Evolutionary conservation across 2,329 filamentous ascomycete species (phyloP).

Genomic region (Curvularia lunata): DNA sequence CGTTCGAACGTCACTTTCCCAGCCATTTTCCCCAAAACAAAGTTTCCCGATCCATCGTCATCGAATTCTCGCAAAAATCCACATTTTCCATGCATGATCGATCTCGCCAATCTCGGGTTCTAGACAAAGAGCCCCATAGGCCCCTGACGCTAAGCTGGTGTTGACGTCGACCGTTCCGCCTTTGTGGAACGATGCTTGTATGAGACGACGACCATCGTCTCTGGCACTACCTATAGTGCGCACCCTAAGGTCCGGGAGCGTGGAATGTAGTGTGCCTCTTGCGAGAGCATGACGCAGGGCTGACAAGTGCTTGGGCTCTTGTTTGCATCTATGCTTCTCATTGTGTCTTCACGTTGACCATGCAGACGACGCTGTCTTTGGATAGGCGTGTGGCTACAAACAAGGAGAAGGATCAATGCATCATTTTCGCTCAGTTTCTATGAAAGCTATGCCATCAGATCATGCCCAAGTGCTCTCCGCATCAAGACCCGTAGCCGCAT

Average conservation of each 20-base stretch:
- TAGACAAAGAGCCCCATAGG: conserved; percentile 21
- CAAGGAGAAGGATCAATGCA: background rate
- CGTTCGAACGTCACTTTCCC: conserved; percentile 19
- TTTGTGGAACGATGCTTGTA: conserved; percentile 8
- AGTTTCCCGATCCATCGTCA: conserved; percentile 21
- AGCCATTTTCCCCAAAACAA: conserved; percentile 18
- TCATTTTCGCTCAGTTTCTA: background rate
- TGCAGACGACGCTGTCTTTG: background rate
- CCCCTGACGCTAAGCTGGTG: conserved; percentile 33
- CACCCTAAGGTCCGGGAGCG: background rate
- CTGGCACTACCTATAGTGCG: background rate
- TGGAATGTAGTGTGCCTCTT: background rate
- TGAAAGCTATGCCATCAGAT: background rate
- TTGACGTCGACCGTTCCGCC: conserved; percentile 30
- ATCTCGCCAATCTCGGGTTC: conserved; percentile 31
- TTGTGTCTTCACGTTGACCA: background rate
- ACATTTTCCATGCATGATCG: conserved; percentile 25
- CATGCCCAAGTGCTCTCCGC: conserved; percentile 7
- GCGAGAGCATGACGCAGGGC: conserved; percentile 9
- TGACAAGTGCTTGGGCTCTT: background rate
- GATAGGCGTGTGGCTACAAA: background rate
- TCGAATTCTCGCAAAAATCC: conserved; percentile 20
- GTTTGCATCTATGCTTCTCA: background rate
- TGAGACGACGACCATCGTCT: background rate
- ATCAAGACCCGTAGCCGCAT: conserved; percentile 4